phyloP scores from a whole-genome alignment of 148 eudicot genomes.

The Heliosperma pusillum region DNA sequence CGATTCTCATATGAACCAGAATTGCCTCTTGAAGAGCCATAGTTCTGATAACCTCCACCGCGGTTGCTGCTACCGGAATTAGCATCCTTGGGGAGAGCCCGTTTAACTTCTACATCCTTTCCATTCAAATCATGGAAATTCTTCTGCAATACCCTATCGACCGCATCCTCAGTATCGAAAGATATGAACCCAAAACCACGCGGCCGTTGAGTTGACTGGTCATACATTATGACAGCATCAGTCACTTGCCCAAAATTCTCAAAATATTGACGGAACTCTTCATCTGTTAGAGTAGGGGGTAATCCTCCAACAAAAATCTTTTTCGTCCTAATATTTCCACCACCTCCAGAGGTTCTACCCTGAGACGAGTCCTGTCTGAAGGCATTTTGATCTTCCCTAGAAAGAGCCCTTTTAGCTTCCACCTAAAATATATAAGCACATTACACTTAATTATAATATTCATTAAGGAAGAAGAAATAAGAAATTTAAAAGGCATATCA shows the following conservation, averaged over 20 bases:
- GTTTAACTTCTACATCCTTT: conserved; percentile 84
- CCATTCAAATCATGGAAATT: conserved; percentile 73
- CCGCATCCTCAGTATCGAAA: conserved; percentile 80
- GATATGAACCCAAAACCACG: conserved; percentile 90
- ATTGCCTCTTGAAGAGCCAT: conserved; percentile 46
- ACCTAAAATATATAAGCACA: conserved; percentile 36
- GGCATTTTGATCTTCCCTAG: conserved; percentile 68
- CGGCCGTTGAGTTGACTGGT: conserved; percentile 74
- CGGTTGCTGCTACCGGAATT: conserved; percentile 57
- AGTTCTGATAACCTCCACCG: conserved; percentile 56
- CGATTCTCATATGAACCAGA: conserved; percentile 59
- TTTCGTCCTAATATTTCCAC: conserved; percentile 65
- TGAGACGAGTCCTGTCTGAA: conserved; percentile 41
- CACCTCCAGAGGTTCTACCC: conserved; percentile 48
- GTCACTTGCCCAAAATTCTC: conserved; percentile 69
- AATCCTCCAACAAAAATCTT: conserved; percentile 90
- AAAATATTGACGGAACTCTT: conserved; percentile 75
- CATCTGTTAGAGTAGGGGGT: conserved; percentile 66
- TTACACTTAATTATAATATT: background rate
- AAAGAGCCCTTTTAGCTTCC: conserved; percentile 84
- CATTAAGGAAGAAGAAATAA: background rate
- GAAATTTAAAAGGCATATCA: background rate
- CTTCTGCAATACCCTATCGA: conserved; percentile 79
- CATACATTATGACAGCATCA: conserved; percentile 84
- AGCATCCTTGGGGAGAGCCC: conserved; percentile 84